These are phyloP conservation scores for Peronospora belbahrii DNA, from an alignment of 352 stramenopile genomes.

Conservation along the genomic window DNA sequence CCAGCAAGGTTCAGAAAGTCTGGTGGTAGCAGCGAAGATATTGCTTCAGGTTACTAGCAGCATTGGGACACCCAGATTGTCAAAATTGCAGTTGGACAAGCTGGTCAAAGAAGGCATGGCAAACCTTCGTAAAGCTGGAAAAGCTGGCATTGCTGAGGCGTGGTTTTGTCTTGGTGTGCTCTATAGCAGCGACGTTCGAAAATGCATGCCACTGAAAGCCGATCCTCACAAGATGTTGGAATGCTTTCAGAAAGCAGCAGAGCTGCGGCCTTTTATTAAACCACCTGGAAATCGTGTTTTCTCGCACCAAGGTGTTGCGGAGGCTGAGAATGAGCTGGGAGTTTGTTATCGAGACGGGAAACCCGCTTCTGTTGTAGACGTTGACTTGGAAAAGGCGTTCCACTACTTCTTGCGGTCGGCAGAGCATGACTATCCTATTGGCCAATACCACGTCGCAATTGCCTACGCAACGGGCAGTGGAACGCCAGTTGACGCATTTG, in stretches of 20 bases:
- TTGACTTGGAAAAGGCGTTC: conserved; percentile 21
- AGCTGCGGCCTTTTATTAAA: conserved; percentile 27
- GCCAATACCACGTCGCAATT: conserved; percentile 29
- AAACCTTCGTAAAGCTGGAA: conserved; percentile 20
- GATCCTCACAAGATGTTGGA: conserved; percentile 23
- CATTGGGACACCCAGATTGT: conserved; percentile 12
- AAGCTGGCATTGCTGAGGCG: conserved; percentile 29
- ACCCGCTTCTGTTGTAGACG: conserved; percentile 9
- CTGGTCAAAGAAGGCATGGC: conserved; percentile 16
- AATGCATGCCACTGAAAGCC: conserved; percentile 18
- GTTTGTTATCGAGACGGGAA: conserved; percentile 30
- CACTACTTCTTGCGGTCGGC: conserved; percentile 29
- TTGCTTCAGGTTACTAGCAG: conserved; percentile 22
- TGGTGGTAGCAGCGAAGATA: conserved; percentile 14
- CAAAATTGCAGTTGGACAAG: conserved; percentile 8
- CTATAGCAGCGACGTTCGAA: conserved; percentile 18
- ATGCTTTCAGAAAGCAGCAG: conserved; percentile 29
- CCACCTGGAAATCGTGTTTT: conserved; percentile 23
- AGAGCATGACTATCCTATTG: conserved; percentile 28
- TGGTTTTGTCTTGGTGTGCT: conserved; percentile 37
- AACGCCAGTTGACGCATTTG: conserved; percentile 17
- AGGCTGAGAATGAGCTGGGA: conserved; percentile 32
- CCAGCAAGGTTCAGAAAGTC: conserved; percentile 13
- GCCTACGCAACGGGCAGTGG: conserved; percentile 26
- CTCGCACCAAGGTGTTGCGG: conserved; percentile 25